A percentile compares a stretch with the other conserved stretches of the same genome.
Evolutionary conservation across 768 basidiomycete species (phyloP).

Genomic region (Termitomyces sp.): DNA sequence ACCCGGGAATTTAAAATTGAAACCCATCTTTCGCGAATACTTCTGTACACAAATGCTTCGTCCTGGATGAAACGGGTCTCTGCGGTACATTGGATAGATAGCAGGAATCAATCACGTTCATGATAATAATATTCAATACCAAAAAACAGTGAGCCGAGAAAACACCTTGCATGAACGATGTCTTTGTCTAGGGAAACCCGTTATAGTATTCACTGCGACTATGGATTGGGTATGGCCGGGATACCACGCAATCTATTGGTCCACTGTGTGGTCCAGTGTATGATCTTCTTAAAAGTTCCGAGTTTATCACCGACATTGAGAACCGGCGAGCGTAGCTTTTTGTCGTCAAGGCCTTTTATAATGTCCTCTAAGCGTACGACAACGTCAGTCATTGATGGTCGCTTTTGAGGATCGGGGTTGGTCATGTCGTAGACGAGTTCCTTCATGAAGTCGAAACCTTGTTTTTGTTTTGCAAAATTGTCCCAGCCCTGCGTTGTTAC

Average conservation of each 20-base stretch:
- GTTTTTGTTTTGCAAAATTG: neutral
- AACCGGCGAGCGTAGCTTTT: constrained; percentile 25
- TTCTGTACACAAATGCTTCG: no score
- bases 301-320: constrained; percentile 1
- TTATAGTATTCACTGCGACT: neutral
- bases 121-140: no score
- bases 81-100: no score
- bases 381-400: constrained; percentile 28
- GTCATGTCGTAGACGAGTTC: neutral
- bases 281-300: neutral
- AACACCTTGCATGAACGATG: no score
- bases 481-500: neutral
- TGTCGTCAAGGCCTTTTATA: constrained; percentile 12
- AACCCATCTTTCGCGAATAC: no score
- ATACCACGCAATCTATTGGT: neutral
- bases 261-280: neutral
- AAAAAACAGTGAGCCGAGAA: no score
- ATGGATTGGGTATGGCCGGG: neutral
- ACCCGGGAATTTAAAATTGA: no score
- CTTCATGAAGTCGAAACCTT: neutral
- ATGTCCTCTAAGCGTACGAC: constrained; percentile 20
- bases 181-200: no score
- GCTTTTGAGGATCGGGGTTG: constrained; percentile 22
- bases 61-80: no score
- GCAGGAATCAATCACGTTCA: no score